Base-by-base conservation (phyloP, 331 rosid species). In the Quercus tomentella region DNA sequence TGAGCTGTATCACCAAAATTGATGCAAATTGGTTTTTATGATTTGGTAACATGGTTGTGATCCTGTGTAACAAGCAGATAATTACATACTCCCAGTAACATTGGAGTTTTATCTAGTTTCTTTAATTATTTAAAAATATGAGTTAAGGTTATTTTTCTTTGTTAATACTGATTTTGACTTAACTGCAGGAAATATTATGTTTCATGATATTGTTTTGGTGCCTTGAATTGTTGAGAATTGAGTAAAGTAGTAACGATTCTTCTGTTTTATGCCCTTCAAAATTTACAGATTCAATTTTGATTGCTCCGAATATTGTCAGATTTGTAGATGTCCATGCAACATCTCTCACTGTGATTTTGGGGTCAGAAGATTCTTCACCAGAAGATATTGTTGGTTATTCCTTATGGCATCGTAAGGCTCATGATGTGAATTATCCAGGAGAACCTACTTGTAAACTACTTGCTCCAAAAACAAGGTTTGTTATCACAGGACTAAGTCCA, bases 321-420 rank as follows among this genome's bases (percentile, higher is more conserved):
- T 88, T 89, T 82, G 98, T 93, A 87, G 94, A 90, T 79, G 86
- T 91, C 81, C 84, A 67, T 7, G 79, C 97, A 33, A 89, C 98
- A 65, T 87, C 97, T 63, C 83, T 93, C 65, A 87, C 93, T 71
- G 83, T 93, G 73, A 79, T 90, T 85, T 87, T 95, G 87, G 85
- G 82, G 76, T 81, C 86, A 54, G 87, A 85, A 78, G 85, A 88
- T 77, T 60, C 81, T 75, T 75, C 74, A 45, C 74, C 78, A 7
- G 94, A 83, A 79, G 80, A 78, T 61, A 77, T 65, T 57, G 74
- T 81, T 58, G 82, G 89, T 77, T 89, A 86, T 86, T 78, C 79
- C 71, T 69, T 93, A 77, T 95, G 99, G 99, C 90, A 91, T 73
- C 84, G 96, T 74, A 90, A 84, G 76, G 86, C 86, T 41, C 79